These are phyloP conservation scores for Camellia granthamiana DNA, from an alignment of 148 eudicot species.

Conservation along the genomic window DNA sequence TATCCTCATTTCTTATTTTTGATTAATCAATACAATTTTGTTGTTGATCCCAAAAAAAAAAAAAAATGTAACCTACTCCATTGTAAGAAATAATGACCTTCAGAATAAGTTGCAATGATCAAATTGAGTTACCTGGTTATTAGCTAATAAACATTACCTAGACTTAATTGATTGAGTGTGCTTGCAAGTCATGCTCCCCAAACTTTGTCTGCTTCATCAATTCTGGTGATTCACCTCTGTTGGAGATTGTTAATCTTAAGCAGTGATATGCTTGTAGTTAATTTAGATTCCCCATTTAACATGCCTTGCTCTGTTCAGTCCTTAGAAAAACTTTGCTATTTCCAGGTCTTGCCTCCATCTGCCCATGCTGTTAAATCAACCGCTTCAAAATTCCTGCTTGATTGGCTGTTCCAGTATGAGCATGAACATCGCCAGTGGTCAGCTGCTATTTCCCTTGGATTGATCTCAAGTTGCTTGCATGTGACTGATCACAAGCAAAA, in stretches of 20 bases:
- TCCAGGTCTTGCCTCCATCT: conserved; percentile 81
- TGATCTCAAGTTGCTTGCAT: conserved; percentile 74
- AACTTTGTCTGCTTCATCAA: conserved; percentile 4
- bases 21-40: no score
- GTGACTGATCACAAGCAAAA: conserved; percentile 80
- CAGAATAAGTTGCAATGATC: neutral
- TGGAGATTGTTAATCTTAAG: neutral
- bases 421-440: conserved; percentile 98
- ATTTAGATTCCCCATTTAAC: neutral
- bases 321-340: conserved; percentile 12
- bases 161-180: neutral
- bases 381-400: conserved; percentile 73
- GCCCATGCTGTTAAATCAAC: conserved; percentile 67
- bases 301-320: conserved; percentile 8
- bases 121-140: neutral
- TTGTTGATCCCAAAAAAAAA: no score
- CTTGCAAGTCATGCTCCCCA: neutral
- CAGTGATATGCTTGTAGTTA: neutral
- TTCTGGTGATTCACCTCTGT: neutral
- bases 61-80: neutral
- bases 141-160: neutral
- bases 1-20: no score
- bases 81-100: neutral
- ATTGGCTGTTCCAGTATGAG: conserved; percentile 81
- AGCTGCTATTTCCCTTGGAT: conserved; percentile 91